These are phyloP conservation scores for Lentithecium fluviatile DNA, from an alignment of 495 filamentous ascomycete genomes.

Conservation along the genomic window DNA sequence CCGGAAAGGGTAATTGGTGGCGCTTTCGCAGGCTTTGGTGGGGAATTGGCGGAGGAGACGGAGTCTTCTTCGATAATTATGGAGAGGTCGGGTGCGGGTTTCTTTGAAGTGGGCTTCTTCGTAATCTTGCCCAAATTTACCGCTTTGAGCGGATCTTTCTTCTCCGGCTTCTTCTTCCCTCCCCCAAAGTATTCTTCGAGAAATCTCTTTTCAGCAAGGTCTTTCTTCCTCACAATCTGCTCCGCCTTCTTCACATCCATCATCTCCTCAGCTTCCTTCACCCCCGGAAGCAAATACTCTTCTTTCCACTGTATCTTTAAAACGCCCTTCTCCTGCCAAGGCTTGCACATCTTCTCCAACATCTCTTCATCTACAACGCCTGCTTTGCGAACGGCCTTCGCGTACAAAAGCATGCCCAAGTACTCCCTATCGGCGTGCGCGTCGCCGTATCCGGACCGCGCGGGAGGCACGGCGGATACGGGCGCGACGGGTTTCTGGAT, in stretches of 20 bases:
- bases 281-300: neutral
- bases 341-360: neutral
- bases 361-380: neutral
- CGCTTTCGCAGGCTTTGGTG: neutral
- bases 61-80: neutral
- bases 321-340: slow-evolving; percentile 21
- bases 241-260: slow-evolving; percentile 13
- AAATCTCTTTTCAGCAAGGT: slow-evolving; percentile 4
- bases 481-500: neutral
- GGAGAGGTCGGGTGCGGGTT: neutral
- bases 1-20: neutral
- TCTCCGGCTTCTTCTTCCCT: slow-evolving; percentile 5
- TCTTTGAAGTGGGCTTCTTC: neutral
- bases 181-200: slow-evolving; percentile 4
- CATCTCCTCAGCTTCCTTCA: neutral
- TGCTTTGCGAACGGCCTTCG: neutral
- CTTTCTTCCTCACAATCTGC: neutral
- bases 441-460: neutral
- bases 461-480: neutral
- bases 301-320: slow-evolving; percentile 3
- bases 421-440: neutral
- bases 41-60: neutral
- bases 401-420: neutral
- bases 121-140: neutral
- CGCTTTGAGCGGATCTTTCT: neutral